These are phyloP conservation scores for Gnomoniopsis smithogilvyi DNA, from an alignment of 2,329 filamentous ascomycete species.

Conservation along the genomic window DNA sequence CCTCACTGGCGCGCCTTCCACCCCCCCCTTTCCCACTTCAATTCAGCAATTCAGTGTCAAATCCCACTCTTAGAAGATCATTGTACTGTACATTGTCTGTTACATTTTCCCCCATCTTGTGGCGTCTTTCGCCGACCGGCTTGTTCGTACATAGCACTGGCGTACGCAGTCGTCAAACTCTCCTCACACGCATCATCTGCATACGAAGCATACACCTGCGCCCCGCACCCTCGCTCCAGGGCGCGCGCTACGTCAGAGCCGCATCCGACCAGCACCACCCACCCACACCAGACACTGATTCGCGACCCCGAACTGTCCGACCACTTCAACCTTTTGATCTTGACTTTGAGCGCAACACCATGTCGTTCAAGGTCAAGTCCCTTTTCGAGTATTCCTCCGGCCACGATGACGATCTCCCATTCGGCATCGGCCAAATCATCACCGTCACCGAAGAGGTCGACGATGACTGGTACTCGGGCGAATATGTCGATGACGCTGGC, in stretches of 20 bases:
- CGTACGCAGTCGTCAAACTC: not conserved
- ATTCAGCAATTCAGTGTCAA: too few relatives aligned
- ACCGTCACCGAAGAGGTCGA: constrained; percentile 92
- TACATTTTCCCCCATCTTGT: too few relatives aligned
- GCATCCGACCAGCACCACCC: not conserved
- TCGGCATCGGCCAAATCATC: constrained; percentile 82
- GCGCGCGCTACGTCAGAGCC: constrained; percentile 6
- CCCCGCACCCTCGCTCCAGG: not conserved
- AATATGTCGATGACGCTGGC: constrained; percentile 77
- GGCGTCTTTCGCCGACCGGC: too few relatives aligned
- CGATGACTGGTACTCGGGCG: constrained; percentile 87
- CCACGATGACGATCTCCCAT: constrained; percentile 93
- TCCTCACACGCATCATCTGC: not conserved
- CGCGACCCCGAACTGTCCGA: not conserved
- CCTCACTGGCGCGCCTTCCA: too few relatives aligned
- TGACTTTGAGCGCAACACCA: constrained; percentile 38
- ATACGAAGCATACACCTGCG: not conserved
- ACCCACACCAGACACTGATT: not conserved
- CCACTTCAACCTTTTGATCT: not conserved
- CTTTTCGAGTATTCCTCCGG: constrained; percentile 90
- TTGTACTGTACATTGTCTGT: too few relatives aligned
- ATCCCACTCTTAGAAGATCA: too few relatives aligned
- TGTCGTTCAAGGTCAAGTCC: constrained; percentile 94
- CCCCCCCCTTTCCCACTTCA: too few relatives aligned
- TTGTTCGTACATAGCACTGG: not conserved